phyloP scores from a whole-genome alignment of 331 rosid genomes.

The Rosa hybrid region DNA sequence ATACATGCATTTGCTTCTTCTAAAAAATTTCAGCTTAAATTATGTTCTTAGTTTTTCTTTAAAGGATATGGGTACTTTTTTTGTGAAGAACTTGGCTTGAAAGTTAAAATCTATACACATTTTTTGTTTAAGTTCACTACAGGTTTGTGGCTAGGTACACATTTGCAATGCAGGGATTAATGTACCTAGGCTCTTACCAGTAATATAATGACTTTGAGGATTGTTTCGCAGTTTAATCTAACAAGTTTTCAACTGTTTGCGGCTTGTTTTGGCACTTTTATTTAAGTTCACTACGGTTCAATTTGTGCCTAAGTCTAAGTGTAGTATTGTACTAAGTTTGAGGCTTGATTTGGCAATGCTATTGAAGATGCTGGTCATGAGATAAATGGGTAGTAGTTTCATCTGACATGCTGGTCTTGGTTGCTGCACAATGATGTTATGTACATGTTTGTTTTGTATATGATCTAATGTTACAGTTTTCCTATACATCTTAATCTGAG shows the following conservation, averaged over 20 bases:
- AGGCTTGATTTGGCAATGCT: neutral
- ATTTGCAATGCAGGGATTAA: neutral
- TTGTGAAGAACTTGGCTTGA: neutral
- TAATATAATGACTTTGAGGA: neutral
- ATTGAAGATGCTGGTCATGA: neutral
- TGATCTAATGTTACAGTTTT: neutral
- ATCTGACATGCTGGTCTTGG: neutral
- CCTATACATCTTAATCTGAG: neutral
- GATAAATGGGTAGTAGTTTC: neutral
- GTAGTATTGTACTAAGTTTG: neutral
- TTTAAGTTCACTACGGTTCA: neutral
- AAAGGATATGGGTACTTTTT: neutral
- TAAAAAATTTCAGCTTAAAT: neutral
- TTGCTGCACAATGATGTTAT: neutral
- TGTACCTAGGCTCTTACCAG: neutral
- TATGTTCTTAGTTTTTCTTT: neutral
- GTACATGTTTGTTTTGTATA: neutral
- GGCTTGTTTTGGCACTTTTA: neutral
- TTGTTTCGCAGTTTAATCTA: neutral
- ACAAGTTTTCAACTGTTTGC: neutral
- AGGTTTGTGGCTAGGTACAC: neutral
- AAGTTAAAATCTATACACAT: neutral
- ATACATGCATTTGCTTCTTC: neutral
- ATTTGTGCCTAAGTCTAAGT: neutral
- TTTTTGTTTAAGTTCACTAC: neutral